A percentile compares a stretch with the other conserved stretches of the same genome.
Conservation (phyloP, 257 asterid species). For the Perilla frutescens region DNA sequence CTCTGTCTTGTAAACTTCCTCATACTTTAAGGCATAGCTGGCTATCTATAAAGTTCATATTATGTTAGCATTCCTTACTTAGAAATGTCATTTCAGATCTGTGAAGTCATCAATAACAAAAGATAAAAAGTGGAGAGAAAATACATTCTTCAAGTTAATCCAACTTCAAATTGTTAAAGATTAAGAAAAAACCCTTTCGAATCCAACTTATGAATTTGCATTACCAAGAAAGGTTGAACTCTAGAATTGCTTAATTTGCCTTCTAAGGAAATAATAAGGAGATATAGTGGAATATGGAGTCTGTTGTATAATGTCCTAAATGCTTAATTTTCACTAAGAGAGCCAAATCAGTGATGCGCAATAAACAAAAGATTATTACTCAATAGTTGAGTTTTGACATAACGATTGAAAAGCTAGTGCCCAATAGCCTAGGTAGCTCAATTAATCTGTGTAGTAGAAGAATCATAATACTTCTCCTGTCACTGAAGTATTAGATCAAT, state of each 20-base stretch:
- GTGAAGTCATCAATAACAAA: not conserved
- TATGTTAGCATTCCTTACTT: slow-evolving; percentile 17
- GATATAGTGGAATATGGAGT: slow-evolving; percentile 12
- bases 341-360: not conserved
- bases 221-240: slow-evolving; percentile 7
- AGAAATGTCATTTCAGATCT: not conserved
- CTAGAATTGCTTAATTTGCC: not conserved
- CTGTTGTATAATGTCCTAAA: not conserved
- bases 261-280: not conserved
- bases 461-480: not conserved
- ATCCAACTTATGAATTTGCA: slow-evolving; percentile 25
- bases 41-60: slow-evolving; percentile 16
- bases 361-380: not conserved
- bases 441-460: not conserved
- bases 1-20: not conserved
- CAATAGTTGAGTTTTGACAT: slow-evolving; percentile 5
- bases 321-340: slow-evolving; percentile 1
- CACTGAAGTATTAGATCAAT: not conserved
- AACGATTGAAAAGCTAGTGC: not conserved
- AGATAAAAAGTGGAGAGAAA: not conserved
- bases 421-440: not conserved
- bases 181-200: not conserved
- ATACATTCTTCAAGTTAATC: not conserved
- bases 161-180: not conserved
- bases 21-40: slow-evolving; percentile 5